phyloP scores from a whole-genome alignment of 2,329 filamentous ascomycete genomes.

The Aspergillus fijiensis region DNA sequence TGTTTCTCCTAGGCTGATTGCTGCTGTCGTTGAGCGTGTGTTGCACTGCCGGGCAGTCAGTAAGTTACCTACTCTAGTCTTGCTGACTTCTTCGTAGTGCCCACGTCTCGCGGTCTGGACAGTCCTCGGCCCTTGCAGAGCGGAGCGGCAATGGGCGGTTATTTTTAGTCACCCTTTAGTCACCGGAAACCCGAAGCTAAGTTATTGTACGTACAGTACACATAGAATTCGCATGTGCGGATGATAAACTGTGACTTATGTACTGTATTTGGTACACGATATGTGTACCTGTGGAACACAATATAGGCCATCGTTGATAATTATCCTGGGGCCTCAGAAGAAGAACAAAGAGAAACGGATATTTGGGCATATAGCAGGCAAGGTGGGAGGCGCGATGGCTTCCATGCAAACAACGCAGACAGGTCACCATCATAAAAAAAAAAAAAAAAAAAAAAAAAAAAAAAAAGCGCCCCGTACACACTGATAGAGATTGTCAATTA shows the following conservation, averaged over 20 bases:
- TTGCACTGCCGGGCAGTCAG: too few relatives aligned
- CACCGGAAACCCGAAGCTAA: neutral
- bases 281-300: too few relatives aligned
- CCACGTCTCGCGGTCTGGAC: neutral
- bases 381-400: too few relatives aligned
- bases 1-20: neutral
- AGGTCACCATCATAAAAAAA: too few relatives aligned
- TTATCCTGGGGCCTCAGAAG: too few relatives aligned
- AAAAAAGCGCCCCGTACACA: neutral
- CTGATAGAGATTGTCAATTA: neutral
- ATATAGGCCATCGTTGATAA: too few relatives aligned
- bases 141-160: neutral
- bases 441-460: neutral
- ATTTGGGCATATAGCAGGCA: too few relatives aligned
- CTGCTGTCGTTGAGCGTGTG: neutral
- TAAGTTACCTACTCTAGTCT: neutral
- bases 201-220: neutral
- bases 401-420: neutral
- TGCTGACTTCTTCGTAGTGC: neutral
- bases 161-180: neutral
- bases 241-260: too few relatives aligned
- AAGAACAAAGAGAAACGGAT: too few relatives aligned
- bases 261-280: too few relatives aligned
- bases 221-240: too few relatives aligned
- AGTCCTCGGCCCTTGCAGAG: neutral